Percentiles rank a stretch among this genome's conserved stretches.
Evolutionary conservation across 306 rosid genomes (phyloP).

Genomic region (Begonia peltatifolia): DNA sequence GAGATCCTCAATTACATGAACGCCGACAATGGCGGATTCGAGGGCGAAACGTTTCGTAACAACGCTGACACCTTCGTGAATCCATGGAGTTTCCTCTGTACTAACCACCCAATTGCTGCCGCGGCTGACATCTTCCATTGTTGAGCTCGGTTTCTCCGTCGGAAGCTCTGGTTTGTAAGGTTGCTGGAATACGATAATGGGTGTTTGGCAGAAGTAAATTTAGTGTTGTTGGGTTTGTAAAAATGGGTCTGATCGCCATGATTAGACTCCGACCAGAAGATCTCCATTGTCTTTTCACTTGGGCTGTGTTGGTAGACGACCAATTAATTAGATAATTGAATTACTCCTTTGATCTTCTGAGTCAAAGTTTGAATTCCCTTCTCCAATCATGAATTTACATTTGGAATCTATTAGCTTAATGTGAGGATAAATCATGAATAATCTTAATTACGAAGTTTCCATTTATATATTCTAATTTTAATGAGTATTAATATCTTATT

Average conservation of each 20-base stretch:
- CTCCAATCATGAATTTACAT: too few species aligned
- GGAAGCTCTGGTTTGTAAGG: conserved; percentile 1
- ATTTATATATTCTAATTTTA: too few species aligned
- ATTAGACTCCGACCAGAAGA: too few species aligned
- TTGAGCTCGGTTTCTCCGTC: conserved; percentile 1
- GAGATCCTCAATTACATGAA: conserved; percentile 36
- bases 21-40: conserved; percentile 13
- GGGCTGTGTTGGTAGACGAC: too few species aligned
- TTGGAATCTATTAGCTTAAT: too few species aligned
- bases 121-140: conserved; percentile 45
- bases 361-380: too few species aligned
- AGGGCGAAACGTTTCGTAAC: conserved; percentile 5
- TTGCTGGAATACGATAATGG: neutral
- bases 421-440: too few species aligned
- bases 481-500: too few species aligned
- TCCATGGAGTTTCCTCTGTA: conserved; percentile 28
- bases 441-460: too few species aligned
- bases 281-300: too few species aligned
- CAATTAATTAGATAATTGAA: too few species aligned
- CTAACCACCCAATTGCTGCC: conserved; percentile 65
- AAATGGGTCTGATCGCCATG: neutral
- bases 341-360: too few species aligned
- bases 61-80: conserved; percentile 25
- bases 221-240: neutral
- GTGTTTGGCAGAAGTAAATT: neutral